These are phyloP conservation scores for Xylaria sp. DNA, from an alignment of 2,329 filamentous ascomycete genomes.

Conservation along the genomic window DNA sequence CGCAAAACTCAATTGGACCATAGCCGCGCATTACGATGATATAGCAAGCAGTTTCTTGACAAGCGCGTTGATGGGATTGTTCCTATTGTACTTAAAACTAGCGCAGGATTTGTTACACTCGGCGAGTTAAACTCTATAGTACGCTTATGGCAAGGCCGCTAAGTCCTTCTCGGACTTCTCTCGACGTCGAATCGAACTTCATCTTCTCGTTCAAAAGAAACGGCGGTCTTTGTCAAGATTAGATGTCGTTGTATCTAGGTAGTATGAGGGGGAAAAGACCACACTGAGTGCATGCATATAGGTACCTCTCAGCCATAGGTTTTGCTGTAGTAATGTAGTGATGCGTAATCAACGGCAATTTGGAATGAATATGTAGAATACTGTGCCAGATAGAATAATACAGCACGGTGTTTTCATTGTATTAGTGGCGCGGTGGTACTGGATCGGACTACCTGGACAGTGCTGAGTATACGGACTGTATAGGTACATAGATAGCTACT, in stretches of 20 bases:
- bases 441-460: neutral
- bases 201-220: neutral
- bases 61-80: neutral
- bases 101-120: neutral
- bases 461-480: conserved; percentile 1
- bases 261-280: neutral
- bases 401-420: neutral
- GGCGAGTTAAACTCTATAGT: too few relatives aligned
- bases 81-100: neutral
- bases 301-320: neutral
- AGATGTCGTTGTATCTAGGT: too few relatives aligned
- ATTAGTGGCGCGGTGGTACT: neutral
- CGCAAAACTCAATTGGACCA: neutral
- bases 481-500: neutral
- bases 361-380: conserved; percentile 13
- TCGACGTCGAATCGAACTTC: neutral
- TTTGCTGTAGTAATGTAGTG: conserved; percentile 16
- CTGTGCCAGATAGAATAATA: neutral
- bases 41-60: neutral
- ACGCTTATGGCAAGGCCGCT: neutral
- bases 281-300: neutral
- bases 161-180: neutral
- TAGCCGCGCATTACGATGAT: neutral
- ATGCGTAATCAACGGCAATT: conserved; percentile 20
- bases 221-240: neutral